Conservation (phyloP, 257 asterid genomes). For the Ballota nigra region DNA sequence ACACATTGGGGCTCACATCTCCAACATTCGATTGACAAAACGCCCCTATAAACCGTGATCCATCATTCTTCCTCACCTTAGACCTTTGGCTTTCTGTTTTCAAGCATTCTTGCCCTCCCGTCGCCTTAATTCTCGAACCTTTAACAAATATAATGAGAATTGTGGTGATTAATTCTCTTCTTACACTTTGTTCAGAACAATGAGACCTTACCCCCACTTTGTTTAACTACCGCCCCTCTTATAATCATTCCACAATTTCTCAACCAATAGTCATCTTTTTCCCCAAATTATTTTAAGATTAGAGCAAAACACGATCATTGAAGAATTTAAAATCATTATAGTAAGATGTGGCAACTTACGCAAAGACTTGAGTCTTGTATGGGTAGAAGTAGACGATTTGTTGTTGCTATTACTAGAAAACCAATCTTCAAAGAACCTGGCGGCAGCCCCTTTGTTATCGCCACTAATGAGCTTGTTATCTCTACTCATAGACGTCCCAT, state of each 20-base stretch:
- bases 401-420: conserved; percentile 12
- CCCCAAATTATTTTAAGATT: too few relatives aligned
- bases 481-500: conserved; percentile 68
- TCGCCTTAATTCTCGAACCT: conserved; percentile 36
- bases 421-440: conserved; percentile 67
- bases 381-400: conserved; percentile 20
- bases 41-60: conserved; percentile 48
- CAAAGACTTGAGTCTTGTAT: neutral
- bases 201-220: too few relatives aligned
- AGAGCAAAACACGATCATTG: too few relatives aligned
- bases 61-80: conserved; percentile 51
- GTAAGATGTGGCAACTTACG: conserved; percentile 16
- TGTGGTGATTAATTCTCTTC: too few relatives aligned
- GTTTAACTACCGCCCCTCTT: too few relatives aligned
- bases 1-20: conserved; percentile 63
- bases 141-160: neutral
- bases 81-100: conserved; percentile 43
- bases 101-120: conserved; percentile 46
- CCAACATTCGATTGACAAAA: conserved; percentile 72
- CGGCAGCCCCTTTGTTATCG: conserved; percentile 72
- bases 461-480: conserved; percentile 58
- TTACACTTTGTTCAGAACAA: neutral
- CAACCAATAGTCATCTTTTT: too few relatives aligned
- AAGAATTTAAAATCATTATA: neutral
- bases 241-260: too few relatives aligned